Evolutionary conservation across 345 rosid species (phyloP).

Genomic region (Physaria fendleri): DNA sequence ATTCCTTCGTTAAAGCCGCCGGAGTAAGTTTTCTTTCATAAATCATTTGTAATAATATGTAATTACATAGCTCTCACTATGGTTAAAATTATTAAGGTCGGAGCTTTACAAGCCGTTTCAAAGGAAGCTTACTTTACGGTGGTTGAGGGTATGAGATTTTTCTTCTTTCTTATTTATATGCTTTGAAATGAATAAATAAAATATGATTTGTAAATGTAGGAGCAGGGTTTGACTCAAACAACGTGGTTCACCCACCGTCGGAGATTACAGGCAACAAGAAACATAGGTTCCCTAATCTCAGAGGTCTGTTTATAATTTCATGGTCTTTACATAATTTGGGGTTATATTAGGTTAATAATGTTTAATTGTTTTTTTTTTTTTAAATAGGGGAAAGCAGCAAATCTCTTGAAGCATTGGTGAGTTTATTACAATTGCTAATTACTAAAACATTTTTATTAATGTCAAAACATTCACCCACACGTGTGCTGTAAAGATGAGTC

Average conservation of each 20-base stretch:
- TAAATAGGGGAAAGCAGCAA: conserved; percentile 64
- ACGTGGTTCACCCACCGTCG: conserved; percentile 37
- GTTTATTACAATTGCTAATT: conserved; percentile 6
- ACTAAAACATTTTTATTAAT: not conserved
- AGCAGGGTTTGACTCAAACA: conserved; percentile 47
- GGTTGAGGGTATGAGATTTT: conserved; percentile 60
- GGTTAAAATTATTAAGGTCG: conserved; percentile 44
- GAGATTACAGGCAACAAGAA: conserved; percentile 39
- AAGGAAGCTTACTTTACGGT: conserved; percentile 72
- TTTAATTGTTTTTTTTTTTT: conserved; percentile 17
- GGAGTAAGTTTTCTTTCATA: conserved; percentile 37
- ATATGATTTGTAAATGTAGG: no score
- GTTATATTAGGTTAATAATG: not conserved
- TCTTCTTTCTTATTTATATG: no score
- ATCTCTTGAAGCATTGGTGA: conserved; percentile 83
- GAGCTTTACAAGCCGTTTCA: conserved; percentile 76
- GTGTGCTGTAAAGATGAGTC: not conserved
- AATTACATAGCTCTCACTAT: not conserved
- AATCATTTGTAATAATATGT: not conserved
- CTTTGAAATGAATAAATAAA: no score
- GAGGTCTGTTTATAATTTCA: conserved; percentile 46
- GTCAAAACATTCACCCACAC: not conserved
- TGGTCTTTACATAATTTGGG: not conserved
- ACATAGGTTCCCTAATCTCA: conserved; percentile 54
- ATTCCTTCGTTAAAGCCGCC: conserved; percentile 86